Base-by-base conservation (phyloP, 2,329 filamentous ascomycete species). In the Diaporthe batatas region DNA sequence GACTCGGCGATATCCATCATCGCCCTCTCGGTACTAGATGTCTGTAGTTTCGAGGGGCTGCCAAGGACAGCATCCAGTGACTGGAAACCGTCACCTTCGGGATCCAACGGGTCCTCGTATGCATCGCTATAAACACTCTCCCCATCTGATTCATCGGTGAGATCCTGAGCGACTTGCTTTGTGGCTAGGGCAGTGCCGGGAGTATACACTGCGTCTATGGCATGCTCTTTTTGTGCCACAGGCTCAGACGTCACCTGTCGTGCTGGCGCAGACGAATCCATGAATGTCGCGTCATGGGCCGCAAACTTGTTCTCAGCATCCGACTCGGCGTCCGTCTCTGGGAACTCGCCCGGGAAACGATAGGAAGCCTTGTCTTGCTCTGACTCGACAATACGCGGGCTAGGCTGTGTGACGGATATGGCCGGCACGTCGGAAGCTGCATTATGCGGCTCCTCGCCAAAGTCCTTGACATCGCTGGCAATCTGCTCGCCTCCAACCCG, bases 111-210 rank as follows among this genome's bases (percentile, higher is more conserved):
- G 74, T 94, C 92, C 81, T 95, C 93, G 70, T 92, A 92, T 1
- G 93, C 93, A 81, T 95, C 93, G 75, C 91, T 94, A 79, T 94
- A 95, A 32, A 93, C 87, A 74, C 88, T 91, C 65, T 83, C 84
- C 18, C 83, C 83, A 71, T 91, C 89, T 4, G 84, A 79, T 16
- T 79, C 78, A 12, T 77, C 77, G 23, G 75, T 79, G 6, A 81
- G 83, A n/a, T 88, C 84, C 1, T 84, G 80, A n/a, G 72, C 57
- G 1, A 73, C 71, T 2, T 76, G 72, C 29, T 77, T 77, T 11
- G 77, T 75, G 14, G 78, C 77, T 14, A 74, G 72, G 21, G 76
- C 77, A 0, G 77, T 77, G 8, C 71, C 72, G 0, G 78, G 75
- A 29, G 76, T 77, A 3, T 78, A 75, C 12, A 65, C 21, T 25